Conservation (phyloP, 2,329 filamentous ascomycete species). For the Didymella segeticola region DNA sequence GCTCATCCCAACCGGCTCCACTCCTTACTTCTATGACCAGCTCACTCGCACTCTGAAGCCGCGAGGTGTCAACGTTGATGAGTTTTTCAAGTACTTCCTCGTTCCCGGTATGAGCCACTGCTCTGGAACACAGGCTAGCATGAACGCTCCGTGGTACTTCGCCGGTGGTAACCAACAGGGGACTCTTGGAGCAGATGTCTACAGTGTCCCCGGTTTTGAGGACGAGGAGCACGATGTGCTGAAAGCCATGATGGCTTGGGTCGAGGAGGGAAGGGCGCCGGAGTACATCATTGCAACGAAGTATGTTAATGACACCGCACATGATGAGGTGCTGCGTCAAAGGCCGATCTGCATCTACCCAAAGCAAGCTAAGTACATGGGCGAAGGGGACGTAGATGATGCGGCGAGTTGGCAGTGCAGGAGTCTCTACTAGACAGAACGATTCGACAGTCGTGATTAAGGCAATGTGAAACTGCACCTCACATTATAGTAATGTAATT, state of each 20-base stretch:
- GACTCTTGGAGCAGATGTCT: constrained; percentile 17
- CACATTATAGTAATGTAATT: no score
- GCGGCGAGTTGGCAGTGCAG: constrained; percentile 40
- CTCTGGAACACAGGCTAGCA: constrained; percentile 39
- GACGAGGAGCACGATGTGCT: constrained; percentile 55
- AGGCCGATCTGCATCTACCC: constrained; percentile 47
- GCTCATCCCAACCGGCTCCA: constrained; percentile 59
- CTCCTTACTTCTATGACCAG: constrained; percentile 60
- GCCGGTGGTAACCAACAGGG: constrained; percentile 40
- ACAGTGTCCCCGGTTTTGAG: constrained; percentile 37
- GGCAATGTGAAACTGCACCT: no score
- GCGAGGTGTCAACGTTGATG: constrained; percentile 44
- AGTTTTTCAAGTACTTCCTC: constrained; percentile 54
- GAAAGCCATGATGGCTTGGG: constrained; percentile 56
- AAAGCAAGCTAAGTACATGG: constrained; percentile 38
- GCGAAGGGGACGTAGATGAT: constrained; percentile 34
- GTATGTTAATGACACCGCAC: constrained; percentile 33
- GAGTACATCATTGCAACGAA: constrained; percentile 45
- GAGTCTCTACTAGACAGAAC: constrained; percentile 17
- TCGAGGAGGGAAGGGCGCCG: constrained; percentile 50
- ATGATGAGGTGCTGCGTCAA: constrained; percentile 33
- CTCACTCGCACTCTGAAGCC: constrained; percentile 49
- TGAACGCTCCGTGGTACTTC: constrained; percentile 56
- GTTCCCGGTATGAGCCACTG: constrained; percentile 57
- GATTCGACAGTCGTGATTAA: no score